Percentiles rank a stretch among this genome's conserved stretches.
phyloP scores from a whole-genome alignment of 1,284 basidiomycete genomes.

The Polyporus tsugae region DNA sequence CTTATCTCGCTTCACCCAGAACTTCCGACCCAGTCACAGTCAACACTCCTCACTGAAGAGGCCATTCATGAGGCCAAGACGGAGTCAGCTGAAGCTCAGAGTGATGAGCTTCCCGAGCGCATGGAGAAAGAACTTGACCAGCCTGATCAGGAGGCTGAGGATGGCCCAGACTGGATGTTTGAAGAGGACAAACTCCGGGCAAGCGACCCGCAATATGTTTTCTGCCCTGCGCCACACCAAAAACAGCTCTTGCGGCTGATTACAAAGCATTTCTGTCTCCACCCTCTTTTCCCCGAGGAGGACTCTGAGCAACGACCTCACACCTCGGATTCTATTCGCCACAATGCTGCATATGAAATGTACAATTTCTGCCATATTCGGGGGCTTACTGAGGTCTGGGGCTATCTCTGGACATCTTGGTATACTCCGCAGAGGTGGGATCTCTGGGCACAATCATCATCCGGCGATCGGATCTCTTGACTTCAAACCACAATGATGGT shows the following conservation, averaged over 20 bases:
- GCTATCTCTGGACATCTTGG: slow-evolving; percentile 33
- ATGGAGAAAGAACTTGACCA: neutral
- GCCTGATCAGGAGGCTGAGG: neutral
- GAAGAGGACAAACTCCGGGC: neutral
- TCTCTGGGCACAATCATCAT: slow-evolving; percentile 26
- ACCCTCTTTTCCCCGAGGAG: slow-evolving; percentile 27
- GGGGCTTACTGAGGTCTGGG: slow-evolving; percentile 28
- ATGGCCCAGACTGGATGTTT: neutral
- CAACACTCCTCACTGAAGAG: too few species aligned
- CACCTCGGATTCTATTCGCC: slow-evolving; percentile 14
- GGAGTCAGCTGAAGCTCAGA: neutral
- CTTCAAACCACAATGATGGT: slow-evolving; percentile 32
- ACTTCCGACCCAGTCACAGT: neutral
- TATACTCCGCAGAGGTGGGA: slow-evolving; percentile 22
- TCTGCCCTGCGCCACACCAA: slow-evolving; percentile 27
- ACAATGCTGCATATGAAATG: slow-evolving; percentile 27
- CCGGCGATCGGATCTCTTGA: slow-evolving; percentile 15
- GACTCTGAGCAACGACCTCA: slow-evolving; percentile 14
- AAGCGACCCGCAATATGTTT: slow-evolving; percentile 13
- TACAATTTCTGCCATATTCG: slow-evolving; percentile 27
- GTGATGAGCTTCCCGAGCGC: neutral
- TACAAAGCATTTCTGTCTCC: slow-evolving; percentile 28
- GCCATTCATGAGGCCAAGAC: too few species aligned
- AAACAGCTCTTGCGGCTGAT: slow-evolving; percentile 24
- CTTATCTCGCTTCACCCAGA: neutral